A percentile compares a stretch with the other conserved stretches of the same genome.
These are phyloP conservation scores for Fusarium verrucosum DNA, from an alignment of 2,329 filamentous ascomycete genomes.

Conservation along the genomic window DNA sequence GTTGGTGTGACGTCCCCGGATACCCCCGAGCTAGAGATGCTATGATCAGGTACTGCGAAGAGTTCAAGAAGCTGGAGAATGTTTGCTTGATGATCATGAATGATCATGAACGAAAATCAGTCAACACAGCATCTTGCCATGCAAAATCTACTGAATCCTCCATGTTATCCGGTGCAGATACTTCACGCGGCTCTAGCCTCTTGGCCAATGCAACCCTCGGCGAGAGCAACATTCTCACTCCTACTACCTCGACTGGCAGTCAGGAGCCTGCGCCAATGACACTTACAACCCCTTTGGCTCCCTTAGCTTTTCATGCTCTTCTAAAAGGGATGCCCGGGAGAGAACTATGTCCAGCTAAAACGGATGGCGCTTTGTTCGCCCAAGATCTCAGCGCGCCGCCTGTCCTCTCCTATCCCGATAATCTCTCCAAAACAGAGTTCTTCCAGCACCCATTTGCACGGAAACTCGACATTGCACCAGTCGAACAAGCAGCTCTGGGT, in stretches of 20 bases:
- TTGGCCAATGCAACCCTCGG: conserved; percentile 3
- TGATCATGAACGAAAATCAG: conserved; percentile 18
- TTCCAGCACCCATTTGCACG: conserved; percentile 50
- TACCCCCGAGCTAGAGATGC: conserved; percentile 45
- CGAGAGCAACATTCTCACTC: conserved; percentile 8
- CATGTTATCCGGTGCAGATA: conserved; percentile 12
- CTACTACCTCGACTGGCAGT: conserved; percentile 8
- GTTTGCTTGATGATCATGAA: conserved; percentile 43
- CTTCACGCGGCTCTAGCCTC: conserved; percentile 13
- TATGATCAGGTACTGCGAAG: conserved; percentile 47
- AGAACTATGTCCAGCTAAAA: conserved; percentile 52
- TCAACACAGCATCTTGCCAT: background rate
- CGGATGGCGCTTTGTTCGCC: conserved; percentile 50
- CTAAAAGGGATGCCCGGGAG: conserved; percentile 52
- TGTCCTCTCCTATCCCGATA: conserved; percentile 48
- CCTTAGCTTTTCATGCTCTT: conserved; percentile 54
- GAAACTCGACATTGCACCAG: conserved; percentile 43
- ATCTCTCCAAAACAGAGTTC: conserved; percentile 49
- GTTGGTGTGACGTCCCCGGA: conserved; percentile 47
- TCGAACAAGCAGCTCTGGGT: conserved; percentile 47
- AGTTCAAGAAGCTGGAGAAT: conserved; percentile 49
- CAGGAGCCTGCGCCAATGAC: background rate
- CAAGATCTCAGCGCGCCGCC: conserved; percentile 45
- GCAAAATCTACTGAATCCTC: conserved; percentile 16
- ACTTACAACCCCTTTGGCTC: background rate